These are phyloP conservation scores for Agrostemma githago DNA, from an alignment of 148 eudicot species.

Conservation along the genomic window DNA sequence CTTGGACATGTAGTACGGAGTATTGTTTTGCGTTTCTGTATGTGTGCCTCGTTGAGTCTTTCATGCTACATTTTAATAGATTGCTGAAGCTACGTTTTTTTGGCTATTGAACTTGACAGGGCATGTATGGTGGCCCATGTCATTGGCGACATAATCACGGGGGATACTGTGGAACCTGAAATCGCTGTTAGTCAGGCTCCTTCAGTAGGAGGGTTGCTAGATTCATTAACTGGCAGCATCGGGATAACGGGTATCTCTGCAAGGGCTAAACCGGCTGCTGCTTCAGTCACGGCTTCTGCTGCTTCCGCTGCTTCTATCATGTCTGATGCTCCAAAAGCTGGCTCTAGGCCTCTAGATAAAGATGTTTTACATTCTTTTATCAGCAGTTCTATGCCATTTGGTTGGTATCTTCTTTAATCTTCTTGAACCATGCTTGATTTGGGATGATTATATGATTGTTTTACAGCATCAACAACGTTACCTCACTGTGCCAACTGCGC, in stretches of 20 bases:
- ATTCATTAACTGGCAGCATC: constrained; percentile 93
- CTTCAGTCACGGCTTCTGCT: constrained; percentile 69
- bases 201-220: constrained; percentile 91
- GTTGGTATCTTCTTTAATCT: constrained; percentile 53
- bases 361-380: constrained; percentile 80
- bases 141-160: constrained; percentile 70
- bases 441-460: constrained; percentile 11
- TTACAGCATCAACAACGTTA: background rate
- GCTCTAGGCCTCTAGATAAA: constrained; percentile 69
- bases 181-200: constrained; percentile 64
- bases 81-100: constrained; percentile 15
- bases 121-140: constrained; percentile 80
- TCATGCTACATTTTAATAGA: background rate
- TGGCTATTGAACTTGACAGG: constrained; percentile 35
- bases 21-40: background rate
- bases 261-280: constrained; percentile 74
- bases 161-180: constrained; percentile 78
- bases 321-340: constrained; percentile 77
- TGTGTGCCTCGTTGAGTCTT: background rate
- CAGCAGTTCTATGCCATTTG: constrained; percentile 93
- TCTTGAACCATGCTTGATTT: constrained; percentile 12
- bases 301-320: constrained; percentile 46
- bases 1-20: constrained; percentile 6
- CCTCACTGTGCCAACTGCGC: background rate
- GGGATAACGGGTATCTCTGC: constrained; percentile 84